A percentile compares a stretch with the other conserved stretches of the same genome.
These are phyloP conservation scores for Amphicarpaea edgeworthii DNA, from an alignment of 306 rosid species.

Conservation along the genomic window DNA sequence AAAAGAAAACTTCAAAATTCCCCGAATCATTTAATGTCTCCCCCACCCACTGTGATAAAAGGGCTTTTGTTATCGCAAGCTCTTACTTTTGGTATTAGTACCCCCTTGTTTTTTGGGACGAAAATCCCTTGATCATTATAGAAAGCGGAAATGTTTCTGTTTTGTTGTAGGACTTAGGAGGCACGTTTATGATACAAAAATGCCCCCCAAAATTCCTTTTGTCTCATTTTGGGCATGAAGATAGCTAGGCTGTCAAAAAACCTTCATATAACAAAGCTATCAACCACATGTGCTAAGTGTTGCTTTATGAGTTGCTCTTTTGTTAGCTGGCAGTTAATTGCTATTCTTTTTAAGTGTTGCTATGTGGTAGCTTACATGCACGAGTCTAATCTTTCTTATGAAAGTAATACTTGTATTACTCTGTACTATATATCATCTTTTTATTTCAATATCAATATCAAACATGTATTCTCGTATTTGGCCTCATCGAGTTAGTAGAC, in stretches of 20 bases:
- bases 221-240: background rate
- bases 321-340: background rate
- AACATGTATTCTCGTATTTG: background rate
- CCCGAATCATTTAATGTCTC: too few species aligned
- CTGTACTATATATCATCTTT: background rate
- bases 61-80: too few species aligned
- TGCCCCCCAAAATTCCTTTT: background rate
- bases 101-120: too few species aligned
- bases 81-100: too few species aligned
- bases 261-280: background rate
- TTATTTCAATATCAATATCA: background rate
- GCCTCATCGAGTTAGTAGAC: background rate
- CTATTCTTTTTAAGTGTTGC: background rate
- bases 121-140: too few species aligned
- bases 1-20: too few species aligned
- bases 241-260: background rate
- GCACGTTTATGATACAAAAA: too few species aligned
- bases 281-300: background rate
- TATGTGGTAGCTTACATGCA: background rate
- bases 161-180: too few species aligned
- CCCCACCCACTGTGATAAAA: too few species aligned
- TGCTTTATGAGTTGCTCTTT: background rate
- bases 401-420: background rate
- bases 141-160: too few species aligned
- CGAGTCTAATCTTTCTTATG: background rate